phyloP scores from a whole-genome alignment of 805 yeast genomes.

The Ogataea zsoltii region DNA sequence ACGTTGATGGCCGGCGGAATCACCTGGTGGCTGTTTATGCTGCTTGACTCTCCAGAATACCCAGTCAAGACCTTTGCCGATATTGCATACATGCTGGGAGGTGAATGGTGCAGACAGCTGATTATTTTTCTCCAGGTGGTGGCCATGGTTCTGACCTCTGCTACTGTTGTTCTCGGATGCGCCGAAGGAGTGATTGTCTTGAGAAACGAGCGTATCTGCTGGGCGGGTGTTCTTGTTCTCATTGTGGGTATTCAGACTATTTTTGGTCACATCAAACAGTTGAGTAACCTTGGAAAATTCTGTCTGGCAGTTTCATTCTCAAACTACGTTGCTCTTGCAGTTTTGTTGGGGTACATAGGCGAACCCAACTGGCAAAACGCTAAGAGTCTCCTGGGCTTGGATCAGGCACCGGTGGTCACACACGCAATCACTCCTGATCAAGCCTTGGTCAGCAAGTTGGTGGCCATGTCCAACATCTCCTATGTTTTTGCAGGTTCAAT shows the following conservation, averaged over 20 bases:
- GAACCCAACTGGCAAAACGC: constrained; percentile 27
- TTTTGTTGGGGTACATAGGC: constrained; percentile 18
- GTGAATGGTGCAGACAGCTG: constrained; percentile 31
- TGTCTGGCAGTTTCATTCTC: constrained; percentile 19
- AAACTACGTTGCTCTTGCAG: constrained; percentile 21
- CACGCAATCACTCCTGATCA: constrained; percentile 16
- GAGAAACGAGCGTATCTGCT: constrained; percentile 37
- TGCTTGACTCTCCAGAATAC: constrained; percentile 42
- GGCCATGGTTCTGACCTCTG: constrained; percentile 45
- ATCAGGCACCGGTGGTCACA: constrained; percentile 22
- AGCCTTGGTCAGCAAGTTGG: constrained; percentile 32
- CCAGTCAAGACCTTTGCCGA: constrained; percentile 46
- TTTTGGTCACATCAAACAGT: constrained; percentile 41
- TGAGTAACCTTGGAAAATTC: constrained; percentile 36
- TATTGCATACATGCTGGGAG: constrained; percentile 40
- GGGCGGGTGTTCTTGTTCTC: constrained; percentile 39
- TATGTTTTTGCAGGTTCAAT: constrained; percentile 55
- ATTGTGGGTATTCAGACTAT: constrained; percentile 44
- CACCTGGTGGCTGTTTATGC: constrained; percentile 38
- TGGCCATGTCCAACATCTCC: constrained; percentile 45
- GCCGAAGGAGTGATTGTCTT: constrained; percentile 44
- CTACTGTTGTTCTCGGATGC: constrained; percentile 39
- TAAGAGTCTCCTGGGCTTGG: constrained; percentile 18
- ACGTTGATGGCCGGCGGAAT: constrained; percentile 45
- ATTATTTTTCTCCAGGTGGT: constrained; percentile 39